Percentiles rank a stretch among this genome's conserved stretches.
Conservation (phyloP, 805 yeast genomes). For the Spathaspora sp. region DNA sequence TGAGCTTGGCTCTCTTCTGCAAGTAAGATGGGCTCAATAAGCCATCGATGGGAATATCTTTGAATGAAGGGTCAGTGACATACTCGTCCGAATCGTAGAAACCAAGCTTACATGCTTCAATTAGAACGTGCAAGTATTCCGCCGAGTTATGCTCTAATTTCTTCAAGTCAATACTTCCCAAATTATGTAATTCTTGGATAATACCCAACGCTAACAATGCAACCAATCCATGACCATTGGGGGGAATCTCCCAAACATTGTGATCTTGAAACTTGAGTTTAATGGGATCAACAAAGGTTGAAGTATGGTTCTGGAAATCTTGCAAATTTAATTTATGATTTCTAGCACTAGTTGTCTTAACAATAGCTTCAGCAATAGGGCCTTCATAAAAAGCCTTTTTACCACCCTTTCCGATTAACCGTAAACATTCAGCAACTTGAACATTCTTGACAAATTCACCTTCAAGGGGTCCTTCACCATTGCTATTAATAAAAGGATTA, state of each 20-base stretch:
- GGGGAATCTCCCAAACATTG: slow-evolving; percentile 77
- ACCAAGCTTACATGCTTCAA: slow-evolving; percentile 67
- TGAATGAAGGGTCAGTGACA: slow-evolving; percentile 58
- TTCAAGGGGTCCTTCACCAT: slow-evolving; percentile 40
- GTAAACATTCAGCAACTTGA: slow-evolving; percentile 51
- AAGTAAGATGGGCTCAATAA: slow-evolving; percentile 51
- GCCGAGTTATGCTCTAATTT: slow-evolving; percentile 59
- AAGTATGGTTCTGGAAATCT: slow-evolving; percentile 55
- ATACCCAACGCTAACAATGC: slow-evolving; percentile 70
- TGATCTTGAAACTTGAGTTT: slow-evolving; percentile 46
- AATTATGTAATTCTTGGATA: slow-evolving; percentile 49
- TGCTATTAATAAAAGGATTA: slow-evolving; percentile 33
- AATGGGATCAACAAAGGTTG: slow-evolving; percentile 67
- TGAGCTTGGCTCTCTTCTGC: slow-evolving; percentile 44
- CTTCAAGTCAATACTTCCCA: slow-evolving; percentile 39
- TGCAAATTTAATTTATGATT: slow-evolving; percentile 55
- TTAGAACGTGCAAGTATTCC: slow-evolving; percentile 65
- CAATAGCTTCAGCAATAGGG: slow-evolving; percentile 61
- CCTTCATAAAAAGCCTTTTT: slow-evolving; percentile 70
- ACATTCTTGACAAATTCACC: slow-evolving; percentile 58
- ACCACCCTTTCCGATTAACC: slow-evolving; percentile 51
- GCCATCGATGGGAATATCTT: slow-evolving; percentile 32
- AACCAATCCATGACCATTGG: slow-evolving; percentile 78
- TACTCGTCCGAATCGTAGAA: slow-evolving; percentile 74
- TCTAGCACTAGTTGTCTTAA: slow-evolving; percentile 44